Percentiles rank a stretch among this genome's conserved stretches.
Conservation (phyloP, 306 rosid species). For the Pyrus bretschneideri region DNA sequence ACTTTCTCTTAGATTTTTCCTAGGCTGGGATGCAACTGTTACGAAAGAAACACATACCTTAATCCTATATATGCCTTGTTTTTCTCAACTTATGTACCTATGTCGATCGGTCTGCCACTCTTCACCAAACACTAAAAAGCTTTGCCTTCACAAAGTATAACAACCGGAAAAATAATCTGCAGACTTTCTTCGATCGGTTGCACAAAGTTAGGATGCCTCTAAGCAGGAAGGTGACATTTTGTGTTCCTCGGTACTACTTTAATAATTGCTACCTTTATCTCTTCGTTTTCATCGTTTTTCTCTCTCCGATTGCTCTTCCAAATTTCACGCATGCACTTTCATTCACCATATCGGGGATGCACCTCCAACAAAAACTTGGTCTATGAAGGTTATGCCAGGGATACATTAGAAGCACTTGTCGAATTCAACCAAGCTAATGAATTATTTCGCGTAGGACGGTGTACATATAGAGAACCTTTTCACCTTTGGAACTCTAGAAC, state of each 20-base stretch:
- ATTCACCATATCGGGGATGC: background rate
- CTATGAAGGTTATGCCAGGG: background rate
- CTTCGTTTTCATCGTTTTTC: background rate
- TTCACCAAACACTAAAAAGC: no score
- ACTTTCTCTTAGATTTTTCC: no score
- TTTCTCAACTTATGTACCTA: no score
- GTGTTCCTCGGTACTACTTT: no score
- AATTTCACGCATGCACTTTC: background rate
- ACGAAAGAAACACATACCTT: no score
- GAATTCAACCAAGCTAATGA: background rate
- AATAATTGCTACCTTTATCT: background rate
- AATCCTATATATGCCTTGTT: background rate
- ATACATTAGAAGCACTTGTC: background rate
- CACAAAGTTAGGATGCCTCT: background rate
- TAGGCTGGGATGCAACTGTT: no score
- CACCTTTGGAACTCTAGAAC: conserved; percentile 10
- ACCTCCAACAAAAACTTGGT: background rate
- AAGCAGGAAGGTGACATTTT: background rate
- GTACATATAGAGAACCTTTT: background rate
- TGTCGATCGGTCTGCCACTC: no score
- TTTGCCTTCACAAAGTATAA: no score
- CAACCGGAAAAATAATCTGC: no score
- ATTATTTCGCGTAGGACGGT: background rate
- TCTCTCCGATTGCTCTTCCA: background rate
- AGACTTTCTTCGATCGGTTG: background rate